These are phyloP conservation scores for Colletotrichum lini DNA, from an alignment of 2,329 filamentous ascomycete genomes.

Conservation along the genomic window DNA sequence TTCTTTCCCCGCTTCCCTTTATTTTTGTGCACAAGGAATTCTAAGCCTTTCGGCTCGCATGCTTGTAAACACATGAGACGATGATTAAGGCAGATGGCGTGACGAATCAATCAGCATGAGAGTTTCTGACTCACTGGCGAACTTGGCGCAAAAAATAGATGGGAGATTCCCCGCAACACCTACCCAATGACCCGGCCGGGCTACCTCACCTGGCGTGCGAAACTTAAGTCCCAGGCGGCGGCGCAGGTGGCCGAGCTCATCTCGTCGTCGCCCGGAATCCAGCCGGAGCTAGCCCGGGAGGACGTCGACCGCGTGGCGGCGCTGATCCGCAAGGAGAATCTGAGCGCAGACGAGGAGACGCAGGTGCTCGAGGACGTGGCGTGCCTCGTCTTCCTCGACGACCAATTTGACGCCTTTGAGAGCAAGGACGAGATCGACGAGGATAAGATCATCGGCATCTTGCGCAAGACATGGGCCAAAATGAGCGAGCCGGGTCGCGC, in stretches of 20 bases:
- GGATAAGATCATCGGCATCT: constrained; percentile 80
- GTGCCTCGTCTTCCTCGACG: constrained; percentile 88
- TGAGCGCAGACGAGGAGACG: constrained; percentile 73
- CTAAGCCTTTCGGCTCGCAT: constrained; percentile 3
- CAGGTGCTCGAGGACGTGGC: constrained; percentile 88
- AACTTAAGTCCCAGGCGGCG: constrained; percentile 77
- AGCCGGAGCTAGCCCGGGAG: constrained; percentile 57
- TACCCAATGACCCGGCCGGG: constrained; percentile 83
- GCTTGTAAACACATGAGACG: background rate
- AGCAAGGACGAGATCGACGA: constrained; percentile 76
- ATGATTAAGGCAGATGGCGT: background rate
- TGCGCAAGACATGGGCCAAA: constrained; percentile 83
- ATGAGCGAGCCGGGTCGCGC: constrained; percentile 76
- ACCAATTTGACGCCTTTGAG: constrained; percentile 88
- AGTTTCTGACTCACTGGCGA: constrained; percentile 29
- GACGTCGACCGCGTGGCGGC: constrained; percentile 75
- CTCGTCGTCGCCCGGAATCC: constrained; percentile 52
- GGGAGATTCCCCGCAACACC: constrained; percentile 82
- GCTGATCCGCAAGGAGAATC: constrained; percentile 84
- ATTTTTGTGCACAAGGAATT: background rate
- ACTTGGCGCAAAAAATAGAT: constrained; percentile 58
- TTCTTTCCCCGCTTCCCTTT: background rate
- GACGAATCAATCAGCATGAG: background rate
- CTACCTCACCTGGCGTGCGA: constrained; percentile 85
- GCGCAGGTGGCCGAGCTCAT: constrained; percentile 69